These are phyloP conservation scores for Phenoliferia sp. DNA, from an alignment of 1,284 basidiomycete genomes.

Conservation along the genomic window DNA sequence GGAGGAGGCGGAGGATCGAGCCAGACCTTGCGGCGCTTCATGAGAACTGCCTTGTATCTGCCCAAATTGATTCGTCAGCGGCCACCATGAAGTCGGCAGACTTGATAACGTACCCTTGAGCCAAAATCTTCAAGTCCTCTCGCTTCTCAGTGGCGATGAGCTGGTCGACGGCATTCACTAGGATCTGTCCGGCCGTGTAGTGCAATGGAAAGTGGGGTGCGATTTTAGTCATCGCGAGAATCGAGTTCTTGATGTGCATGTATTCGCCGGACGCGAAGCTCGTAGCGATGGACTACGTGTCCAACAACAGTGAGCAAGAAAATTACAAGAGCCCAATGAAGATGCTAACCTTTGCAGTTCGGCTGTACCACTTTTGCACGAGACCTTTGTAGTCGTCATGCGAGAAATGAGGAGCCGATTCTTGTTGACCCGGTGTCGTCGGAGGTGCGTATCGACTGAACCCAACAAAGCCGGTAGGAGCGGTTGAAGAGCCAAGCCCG, in stretches of 20 bases:
- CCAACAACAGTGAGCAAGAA: conserved; percentile 39
- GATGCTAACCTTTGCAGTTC: conserved; percentile 12
- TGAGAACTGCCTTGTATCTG: conserved; percentile 34
- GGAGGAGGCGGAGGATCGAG: conserved; percentile 13
- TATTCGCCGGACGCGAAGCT: conserved; percentile 57
- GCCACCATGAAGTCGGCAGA: background rate
- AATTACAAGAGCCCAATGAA: conserved; percentile 42
- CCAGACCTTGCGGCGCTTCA: conserved; percentile 30
- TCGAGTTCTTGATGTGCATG: conserved; percentile 90
- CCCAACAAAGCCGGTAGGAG: conserved; percentile 32
- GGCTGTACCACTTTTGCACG: conserved; percentile 36
- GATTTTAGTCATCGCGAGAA: conserved; percentile 82
- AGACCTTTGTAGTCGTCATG: conserved; percentile 26
- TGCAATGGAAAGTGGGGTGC: conserved; percentile 78
- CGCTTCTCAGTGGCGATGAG: conserved; percentile 65
- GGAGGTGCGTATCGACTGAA: conserved; percentile 18
- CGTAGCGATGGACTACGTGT: conserved; percentile 47
- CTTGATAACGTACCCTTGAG: conserved; percentile 54
- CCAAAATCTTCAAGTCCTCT: conserved; percentile 64
- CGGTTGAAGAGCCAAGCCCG: conserved; percentile 32
- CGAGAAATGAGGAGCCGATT: conserved; percentile 13
- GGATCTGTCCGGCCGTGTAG: conserved; percentile 49
- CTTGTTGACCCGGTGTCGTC: background rate
- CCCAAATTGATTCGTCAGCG: background rate
- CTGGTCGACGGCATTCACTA: conserved; percentile 62